phyloP scores from a whole-genome alignment of 2,329 filamentous ascomycete genomes.

The Fusarium phyllophilum region DNA sequence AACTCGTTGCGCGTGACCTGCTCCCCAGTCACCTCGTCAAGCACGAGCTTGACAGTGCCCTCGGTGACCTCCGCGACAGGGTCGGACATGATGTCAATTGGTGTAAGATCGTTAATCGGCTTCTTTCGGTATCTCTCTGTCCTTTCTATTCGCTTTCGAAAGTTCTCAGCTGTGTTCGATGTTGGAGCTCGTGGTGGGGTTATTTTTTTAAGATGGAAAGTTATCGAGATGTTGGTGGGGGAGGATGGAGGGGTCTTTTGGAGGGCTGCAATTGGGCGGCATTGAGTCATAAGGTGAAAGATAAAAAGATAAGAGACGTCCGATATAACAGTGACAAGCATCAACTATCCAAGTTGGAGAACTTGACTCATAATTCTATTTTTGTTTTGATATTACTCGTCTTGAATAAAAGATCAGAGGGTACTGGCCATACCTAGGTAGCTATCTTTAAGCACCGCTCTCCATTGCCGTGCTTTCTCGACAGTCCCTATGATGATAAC shows the following conservation, averaged over 20 bases:
- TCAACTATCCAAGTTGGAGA: background rate
- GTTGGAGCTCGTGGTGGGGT: constrained; percentile 42
- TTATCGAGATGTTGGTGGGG: constrained; percentile 41
- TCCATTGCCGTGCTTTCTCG: background rate
- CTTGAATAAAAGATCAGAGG: background rate
- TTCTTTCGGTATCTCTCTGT: background rate
- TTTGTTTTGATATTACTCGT: background rate
- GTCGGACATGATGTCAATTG: constrained; percentile 38
- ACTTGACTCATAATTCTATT: background rate
- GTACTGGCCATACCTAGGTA: background rate
- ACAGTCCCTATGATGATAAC: background rate
- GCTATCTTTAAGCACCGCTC: background rate
- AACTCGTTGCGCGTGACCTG: constrained; percentile 72
- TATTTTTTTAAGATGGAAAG: constrained; percentile 41
- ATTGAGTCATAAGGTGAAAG: constrained; percentile 33
- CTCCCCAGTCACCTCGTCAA: constrained; percentile 73
- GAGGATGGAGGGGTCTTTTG: constrained; percentile 31
- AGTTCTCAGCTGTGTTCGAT: constrained; percentile 13
- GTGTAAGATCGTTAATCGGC: background rate
- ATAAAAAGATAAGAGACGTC: constrained; percentile 19
- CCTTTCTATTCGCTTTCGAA: background rate
- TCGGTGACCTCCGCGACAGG: constrained; percentile 42
- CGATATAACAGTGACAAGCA: background rate
- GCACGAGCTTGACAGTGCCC: constrained; percentile 62
- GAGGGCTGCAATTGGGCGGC: constrained; percentile 8